Evolutionary conservation across 2,329 filamentous ascomycete species (phyloP).

Genomic region (Ophiostoma himal-ulmi): DNA sequence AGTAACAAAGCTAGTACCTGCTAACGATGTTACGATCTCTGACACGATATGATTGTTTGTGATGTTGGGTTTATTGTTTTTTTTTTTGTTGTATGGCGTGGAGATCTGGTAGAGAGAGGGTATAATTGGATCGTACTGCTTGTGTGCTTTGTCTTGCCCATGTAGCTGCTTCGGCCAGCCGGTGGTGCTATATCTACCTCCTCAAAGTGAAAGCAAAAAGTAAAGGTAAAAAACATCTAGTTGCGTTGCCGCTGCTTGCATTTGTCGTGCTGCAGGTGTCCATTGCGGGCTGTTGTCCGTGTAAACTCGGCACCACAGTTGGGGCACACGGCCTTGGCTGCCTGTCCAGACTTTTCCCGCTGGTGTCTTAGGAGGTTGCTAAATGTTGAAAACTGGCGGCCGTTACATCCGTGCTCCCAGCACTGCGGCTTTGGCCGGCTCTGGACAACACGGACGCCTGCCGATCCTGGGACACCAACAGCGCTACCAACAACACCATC

Average conservation of each 20-base stretch:
- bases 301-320: constrained; percentile 93
- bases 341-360: constrained; percentile 87
- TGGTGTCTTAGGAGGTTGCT: constrained; percentile 91
- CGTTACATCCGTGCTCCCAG: constrained; percentile 96
- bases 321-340: constrained; percentile 80
- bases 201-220: not conserved
- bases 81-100: not conserved
- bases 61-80: not conserved
- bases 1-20: not conserved
- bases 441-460: constrained; percentile 60
- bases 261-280: constrained; percentile 80
- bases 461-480: constrained; percentile 34
- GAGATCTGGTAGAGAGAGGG: not conserved
- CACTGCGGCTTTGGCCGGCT: constrained; percentile 88
- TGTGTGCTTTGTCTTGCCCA: not conserved
- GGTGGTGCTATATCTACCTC: not conserved
- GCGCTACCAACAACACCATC: constrained; percentile 15
- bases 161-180: constrained; percentile 3
- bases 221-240: not conserved
- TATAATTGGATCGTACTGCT: not conserved
- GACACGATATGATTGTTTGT: not conserved
- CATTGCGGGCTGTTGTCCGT: constrained; percentile 79
- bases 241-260: constrained; percentile 66
- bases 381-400: constrained; percentile 90
- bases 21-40: not conserved